phyloP scores from a whole-genome alignment of 805 yeast species.

The Danielia reshetovae region DNA sequence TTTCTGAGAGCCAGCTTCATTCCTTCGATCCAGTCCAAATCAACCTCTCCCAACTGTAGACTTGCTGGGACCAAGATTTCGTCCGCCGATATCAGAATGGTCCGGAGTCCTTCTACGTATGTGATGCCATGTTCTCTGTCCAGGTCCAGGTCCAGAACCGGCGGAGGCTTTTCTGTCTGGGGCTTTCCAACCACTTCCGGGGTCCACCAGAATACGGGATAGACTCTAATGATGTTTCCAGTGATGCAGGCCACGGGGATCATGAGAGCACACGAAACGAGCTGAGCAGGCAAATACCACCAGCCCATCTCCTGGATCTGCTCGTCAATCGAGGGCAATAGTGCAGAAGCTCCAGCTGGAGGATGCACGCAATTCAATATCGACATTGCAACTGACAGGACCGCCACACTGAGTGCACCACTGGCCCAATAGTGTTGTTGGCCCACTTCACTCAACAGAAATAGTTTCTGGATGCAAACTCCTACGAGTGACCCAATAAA shows the following conservation, averaged over 20 bases:
- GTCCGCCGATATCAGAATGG: constrained; percentile 17
- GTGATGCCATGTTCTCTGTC: constrained; percentile 10
- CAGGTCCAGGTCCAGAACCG: constrained; percentile 1
- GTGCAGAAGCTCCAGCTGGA: constrained; percentile 69
- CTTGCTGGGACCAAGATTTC: constrained; percentile 21
- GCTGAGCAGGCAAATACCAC: constrained; percentile 59
- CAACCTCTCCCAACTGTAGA: constrained; percentile 21
- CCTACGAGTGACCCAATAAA: constrained; percentile 52
- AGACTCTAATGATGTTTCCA: constrained; percentile 49
- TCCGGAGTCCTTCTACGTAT: constrained; percentile 8
- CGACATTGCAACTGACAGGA: constrained; percentile 52
- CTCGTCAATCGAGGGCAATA: constrained; percentile 50
- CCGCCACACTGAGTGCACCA: constrained; percentile 55
- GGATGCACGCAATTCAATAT: constrained; percentile 60
- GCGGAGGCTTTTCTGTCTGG: neutral
- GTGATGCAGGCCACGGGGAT: constrained; percentile 48
- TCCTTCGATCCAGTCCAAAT: constrained; percentile 23
- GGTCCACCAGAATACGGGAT: constrained; percentile 64
- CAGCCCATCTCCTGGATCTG: constrained; percentile 50
- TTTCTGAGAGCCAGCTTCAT: too few relatives aligned
- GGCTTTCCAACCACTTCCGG: constrained; percentile 21
- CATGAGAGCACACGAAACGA: constrained; percentile 47
- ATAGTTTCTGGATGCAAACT: constrained; percentile 50
- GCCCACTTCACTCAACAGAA: constrained; percentile 42
- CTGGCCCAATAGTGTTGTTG: constrained; percentile 49